A percentile compares a stretch with the other conserved stretches of the same genome.
Conservation (phyloP, 495 filamentous ascomycete species). For the Aspergillus indologenus region DNA sequence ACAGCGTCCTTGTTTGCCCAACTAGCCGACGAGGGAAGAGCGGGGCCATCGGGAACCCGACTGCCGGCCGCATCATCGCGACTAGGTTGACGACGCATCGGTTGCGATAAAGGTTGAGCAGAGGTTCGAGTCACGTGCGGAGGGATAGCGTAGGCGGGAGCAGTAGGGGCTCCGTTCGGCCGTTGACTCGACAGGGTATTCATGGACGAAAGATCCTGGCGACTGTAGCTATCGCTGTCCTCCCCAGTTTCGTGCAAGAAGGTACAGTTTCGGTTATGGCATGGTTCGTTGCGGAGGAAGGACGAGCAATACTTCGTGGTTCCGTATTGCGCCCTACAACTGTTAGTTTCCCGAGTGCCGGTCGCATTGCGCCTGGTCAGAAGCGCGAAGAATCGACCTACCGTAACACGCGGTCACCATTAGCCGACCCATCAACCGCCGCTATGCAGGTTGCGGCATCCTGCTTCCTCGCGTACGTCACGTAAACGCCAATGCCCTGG, state of each 20-base stretch:
- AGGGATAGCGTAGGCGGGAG: slow-evolving; percentile 18
- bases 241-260: slow-evolving; percentile 97
- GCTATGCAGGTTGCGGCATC: slow-evolving; percentile 87
- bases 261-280: slow-evolving; percentile 92
- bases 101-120: slow-evolving; percentile 56
- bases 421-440: slow-evolving; percentile 87
- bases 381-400: slow-evolving; percentile 25
- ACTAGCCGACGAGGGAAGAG: slow-evolving; percentile 85
- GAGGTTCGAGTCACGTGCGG: slow-evolving; percentile 28
- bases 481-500: slow-evolving; percentile 91
- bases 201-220: slow-evolving; percentile 94
- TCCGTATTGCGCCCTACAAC: slow-evolving; percentile 78
- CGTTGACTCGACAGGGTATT: slow-evolving; percentile 82
- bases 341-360: slow-evolving; percentile 21
- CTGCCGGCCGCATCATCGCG: slow-evolving; percentile 67
- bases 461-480: slow-evolving; percentile 84
- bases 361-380: not conserved
- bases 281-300: slow-evolving; percentile 88
- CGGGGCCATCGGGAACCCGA: slow-evolving; percentile 66
- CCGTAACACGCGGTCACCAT: slow-evolving; percentile 80
- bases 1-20: slow-evolving; percentile 83
- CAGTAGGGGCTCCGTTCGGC: slow-evolving; percentile 30
- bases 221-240: slow-evolving; percentile 92
- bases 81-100: slow-evolving; percentile 70
- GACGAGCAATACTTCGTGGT: slow-evolving; percentile 99